A percentile compares a stretch with the other conserved stretches of the same genome.
phyloP scores from a whole-genome alignment of 2,329 filamentous ascomycete genomes.

The Penicillium sp. region DNA sequence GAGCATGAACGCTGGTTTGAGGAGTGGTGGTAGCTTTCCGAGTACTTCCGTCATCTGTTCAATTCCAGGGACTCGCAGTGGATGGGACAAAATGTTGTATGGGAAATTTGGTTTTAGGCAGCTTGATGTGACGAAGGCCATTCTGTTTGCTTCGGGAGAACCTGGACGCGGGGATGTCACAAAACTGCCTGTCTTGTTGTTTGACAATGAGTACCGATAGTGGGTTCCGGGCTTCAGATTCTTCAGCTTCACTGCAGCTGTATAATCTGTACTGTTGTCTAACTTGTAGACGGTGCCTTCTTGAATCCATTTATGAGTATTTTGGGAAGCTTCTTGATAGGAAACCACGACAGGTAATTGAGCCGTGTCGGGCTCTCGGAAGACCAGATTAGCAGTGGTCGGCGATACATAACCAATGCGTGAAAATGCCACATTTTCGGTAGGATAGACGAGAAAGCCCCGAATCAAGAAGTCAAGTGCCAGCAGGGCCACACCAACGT shows the following conservation, averaged over 20 bases:
- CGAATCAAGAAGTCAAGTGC: constrained; percentile 76
- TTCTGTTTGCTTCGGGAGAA: constrained; percentile 63
- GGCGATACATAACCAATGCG: constrained; percentile 84
- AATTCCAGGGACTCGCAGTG: constrained; percentile 78
- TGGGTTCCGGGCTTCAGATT: constrained; percentile 67
- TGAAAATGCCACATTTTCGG: constrained; percentile 77
- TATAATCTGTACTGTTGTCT: constrained; percentile 78
- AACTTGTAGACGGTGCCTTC: constrained; percentile 66
- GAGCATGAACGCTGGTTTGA: constrained; percentile 57
- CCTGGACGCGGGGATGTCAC: constrained; percentile 72
- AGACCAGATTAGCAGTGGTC: constrained; percentile 72
- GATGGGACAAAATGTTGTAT: constrained; percentile 80
- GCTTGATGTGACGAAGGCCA: constrained; percentile 88
- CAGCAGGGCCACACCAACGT: constrained; percentile 66
- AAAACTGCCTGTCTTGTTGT: constrained; percentile 82
- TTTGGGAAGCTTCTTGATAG: constrained; percentile 45
- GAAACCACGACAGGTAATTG: constrained; percentile 76
- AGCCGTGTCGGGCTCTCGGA: constrained; percentile 76
- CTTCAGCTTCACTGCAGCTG: constrained; percentile 66
- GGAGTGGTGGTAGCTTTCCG: constrained; percentile 62
- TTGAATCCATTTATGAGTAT: constrained; percentile 57
- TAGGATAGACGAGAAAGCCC: constrained; percentile 67
- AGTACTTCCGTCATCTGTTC: constrained; percentile 72
- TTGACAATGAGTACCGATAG: constrained; percentile 84
- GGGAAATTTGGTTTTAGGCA: constrained; percentile 92